Conservation (phyloP, 495 filamentous ascomycete genomes). For the Trichoderma asperelloides region DNA sequence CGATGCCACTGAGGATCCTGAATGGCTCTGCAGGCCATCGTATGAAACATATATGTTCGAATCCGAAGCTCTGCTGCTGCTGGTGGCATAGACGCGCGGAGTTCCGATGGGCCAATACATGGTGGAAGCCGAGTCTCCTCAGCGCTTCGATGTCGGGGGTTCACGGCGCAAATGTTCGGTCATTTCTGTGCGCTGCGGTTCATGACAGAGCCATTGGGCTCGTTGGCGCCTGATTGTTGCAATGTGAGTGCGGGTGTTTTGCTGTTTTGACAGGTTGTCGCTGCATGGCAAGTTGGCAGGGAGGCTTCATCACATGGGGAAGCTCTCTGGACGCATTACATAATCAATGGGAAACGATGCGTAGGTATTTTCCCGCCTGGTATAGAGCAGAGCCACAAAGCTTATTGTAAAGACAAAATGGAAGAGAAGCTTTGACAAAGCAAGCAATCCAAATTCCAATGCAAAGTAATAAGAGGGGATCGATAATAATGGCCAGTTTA, state of each 20-base stretch:
- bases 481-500: no score
- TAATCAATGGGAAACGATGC: neutral
- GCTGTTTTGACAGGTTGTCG: neutral
- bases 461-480: neutral
- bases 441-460: neutral
- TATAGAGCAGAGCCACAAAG: no score
- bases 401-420: no score
- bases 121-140: slow-evolving; percentile 19
- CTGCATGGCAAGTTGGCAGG: neutral
- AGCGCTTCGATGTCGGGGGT: slow-evolving; percentile 5
- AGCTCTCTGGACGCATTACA: neutral
- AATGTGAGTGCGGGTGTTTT: neutral
- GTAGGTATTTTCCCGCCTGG: no score
- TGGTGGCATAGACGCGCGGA: slow-evolving; percentile 76
- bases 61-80: slow-evolving; percentile 44
- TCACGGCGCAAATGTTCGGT: neutral
- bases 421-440: neutral
- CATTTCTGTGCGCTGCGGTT: slow-evolving; percentile 2
- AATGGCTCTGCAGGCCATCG: slow-evolving; percentile 27
- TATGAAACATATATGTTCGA: slow-evolving; percentile 28
- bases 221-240: slow-evolving; percentile 6
- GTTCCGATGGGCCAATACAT: slow-evolving; percentile 99
- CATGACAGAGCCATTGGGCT: slow-evolving; percentile 7
- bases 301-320: slow-evolving; percentile 7
- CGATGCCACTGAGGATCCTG: slow-evolving; percentile 27